Evolutionary conservation across 73 alveolate species (phyloP).

Genomic region (Tetrahymena borealis): DNA sequence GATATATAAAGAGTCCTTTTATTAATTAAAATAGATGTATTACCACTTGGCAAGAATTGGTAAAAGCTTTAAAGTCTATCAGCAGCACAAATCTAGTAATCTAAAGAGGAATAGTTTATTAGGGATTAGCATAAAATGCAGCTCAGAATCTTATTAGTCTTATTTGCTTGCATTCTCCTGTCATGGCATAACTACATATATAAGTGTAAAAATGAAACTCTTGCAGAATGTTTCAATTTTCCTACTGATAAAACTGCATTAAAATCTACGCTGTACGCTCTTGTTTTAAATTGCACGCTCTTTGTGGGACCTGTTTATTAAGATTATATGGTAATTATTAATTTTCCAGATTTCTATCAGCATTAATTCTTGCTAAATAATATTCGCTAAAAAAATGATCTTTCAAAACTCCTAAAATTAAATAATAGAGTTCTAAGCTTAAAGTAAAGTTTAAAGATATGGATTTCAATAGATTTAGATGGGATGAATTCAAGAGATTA

Average conservation of each 20-base stretch:
- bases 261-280: background rate
- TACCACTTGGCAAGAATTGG: background rate
- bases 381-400: too few species aligned
- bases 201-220: background rate
- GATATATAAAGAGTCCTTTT: background rate
- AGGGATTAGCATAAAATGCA: background rate
- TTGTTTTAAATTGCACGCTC: background rate
- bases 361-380: too few species aligned
- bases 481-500: constrained; percentile 1
- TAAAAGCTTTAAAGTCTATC: background rate
- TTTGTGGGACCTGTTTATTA: background rate
- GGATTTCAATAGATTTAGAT: background rate
- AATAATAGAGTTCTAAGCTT: background rate
- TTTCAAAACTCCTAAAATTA: too few species aligned
- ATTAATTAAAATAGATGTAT: background rate
- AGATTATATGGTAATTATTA: background rate
- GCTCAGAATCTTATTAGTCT: background rate
- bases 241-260: background rate
- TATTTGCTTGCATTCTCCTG: background rate
- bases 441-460: background rate
- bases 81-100: background rate
- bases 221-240: background rate
- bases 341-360: too few species aligned
- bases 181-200: background rate
- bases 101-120: background rate